Conservation (phyloP, 2,329 filamentous ascomycete genomes). For the Ophiostoma ulmi region DNA sequence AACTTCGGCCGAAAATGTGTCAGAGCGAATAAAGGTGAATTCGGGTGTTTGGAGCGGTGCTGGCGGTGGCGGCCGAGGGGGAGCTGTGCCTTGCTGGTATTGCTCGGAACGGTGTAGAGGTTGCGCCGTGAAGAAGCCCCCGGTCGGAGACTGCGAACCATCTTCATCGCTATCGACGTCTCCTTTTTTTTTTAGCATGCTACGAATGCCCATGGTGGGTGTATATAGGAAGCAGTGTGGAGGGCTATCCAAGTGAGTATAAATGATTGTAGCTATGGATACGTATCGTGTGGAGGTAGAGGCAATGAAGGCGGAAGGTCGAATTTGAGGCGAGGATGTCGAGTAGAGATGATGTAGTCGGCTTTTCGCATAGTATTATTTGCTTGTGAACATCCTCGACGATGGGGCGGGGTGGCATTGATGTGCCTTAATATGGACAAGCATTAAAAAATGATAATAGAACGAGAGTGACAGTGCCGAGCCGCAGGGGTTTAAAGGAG, state of each 20-base stretch:
- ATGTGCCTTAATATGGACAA: background rate
- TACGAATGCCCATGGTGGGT: conserved; percentile 25
- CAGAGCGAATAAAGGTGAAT: conserved; percentile 79
- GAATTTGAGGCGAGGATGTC: too few relatives aligned
- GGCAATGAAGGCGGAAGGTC: too few relatives aligned
- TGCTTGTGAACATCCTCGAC: background rate
- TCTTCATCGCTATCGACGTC: conserved; percentile 18
- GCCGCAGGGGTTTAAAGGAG: background rate
- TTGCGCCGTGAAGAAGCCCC: background rate
- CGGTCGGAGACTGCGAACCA: background rate
- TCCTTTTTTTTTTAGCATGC: conserved; percentile 23
- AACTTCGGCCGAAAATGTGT: conserved; percentile 73
- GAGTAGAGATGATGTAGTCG: too few relatives aligned
- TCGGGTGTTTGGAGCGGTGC: conserved; percentile 48
- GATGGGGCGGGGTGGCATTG: background rate
- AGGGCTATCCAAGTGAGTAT: background rate
- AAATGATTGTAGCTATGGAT: background rate
- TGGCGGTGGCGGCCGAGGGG: conserved; percentile 33
- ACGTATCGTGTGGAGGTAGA: background rate
- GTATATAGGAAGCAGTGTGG: background rate
- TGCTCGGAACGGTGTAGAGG: background rate
- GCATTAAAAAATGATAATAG: background rate
- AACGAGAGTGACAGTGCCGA: background rate
- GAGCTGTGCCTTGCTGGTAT: conserved; percentile 6
- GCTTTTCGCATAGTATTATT: background rate